Base-by-base conservation (phyloP, 768 basidiomycete genomes). In the Podaxis carcinomalis region DNA sequence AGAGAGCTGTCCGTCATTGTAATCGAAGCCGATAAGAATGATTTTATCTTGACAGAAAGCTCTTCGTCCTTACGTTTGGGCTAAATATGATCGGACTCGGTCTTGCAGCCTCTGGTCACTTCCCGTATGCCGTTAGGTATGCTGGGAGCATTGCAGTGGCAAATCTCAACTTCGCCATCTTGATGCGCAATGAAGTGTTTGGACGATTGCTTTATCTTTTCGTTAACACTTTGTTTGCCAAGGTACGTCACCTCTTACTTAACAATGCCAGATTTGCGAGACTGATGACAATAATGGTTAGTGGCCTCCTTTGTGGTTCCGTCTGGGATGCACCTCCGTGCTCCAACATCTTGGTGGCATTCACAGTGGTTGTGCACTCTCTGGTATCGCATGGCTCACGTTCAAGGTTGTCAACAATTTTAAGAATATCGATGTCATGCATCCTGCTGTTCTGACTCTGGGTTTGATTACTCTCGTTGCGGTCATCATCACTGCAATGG, bases 281-380 rank as follows among this genome's bases (percentile, higher is more conserved):
- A 36, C 19, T 32, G 32, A 71, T 56, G 59, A 27, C 23, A 49
- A 23, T 27, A 39, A 13, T 66, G 23, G 25, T 5, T 14, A 89
- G 85, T 90, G 89, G 89, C 73, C 89, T 1, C 89, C 89, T 21
- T 76, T 91, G 32, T 83, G 80, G 80, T 90, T 80, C 73, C 81
- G 89, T 61, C 77, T 90, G 19, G 86, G 82, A 28, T 89, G 87
- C 74, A 90, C 89, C 0, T 89, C 88, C 27, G 82, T 86, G 9
- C 79, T 90, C 42, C 87, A 88, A 81, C 90, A 92, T 72, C 82
- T 92, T 32, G 90, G 90, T 13, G 90, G 90, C 16, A 89, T 91
- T 65, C 90, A 92, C 67, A 85, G 84, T 52, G 89, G 88, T 21
- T 92, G 89, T 66, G 88, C 88, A 0, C 67, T 84, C 32, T 88